Evolutionary conservation across 192 early-diverging fungal species (phyloP).

Genomic region (Coemansia sp.): DNA sequence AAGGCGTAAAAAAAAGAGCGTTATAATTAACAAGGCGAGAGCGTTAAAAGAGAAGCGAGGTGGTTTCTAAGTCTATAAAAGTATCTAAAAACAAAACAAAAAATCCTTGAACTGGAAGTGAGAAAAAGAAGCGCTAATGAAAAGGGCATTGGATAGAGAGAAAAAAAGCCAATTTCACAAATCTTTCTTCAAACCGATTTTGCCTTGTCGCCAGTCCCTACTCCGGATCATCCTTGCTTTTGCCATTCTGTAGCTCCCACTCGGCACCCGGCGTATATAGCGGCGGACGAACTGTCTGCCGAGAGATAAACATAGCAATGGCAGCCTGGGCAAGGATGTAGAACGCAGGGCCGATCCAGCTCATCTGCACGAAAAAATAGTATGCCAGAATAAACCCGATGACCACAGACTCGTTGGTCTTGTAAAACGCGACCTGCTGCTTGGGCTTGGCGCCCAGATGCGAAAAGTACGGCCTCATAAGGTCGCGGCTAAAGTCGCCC

Average conservation of each 20-base stretch:
- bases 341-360: constrained; percentile 50
- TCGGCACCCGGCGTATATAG: constrained; percentile 25
- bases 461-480: constrained; percentile 43
- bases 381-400: constrained; percentile 44
- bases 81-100: too few relatives aligned
- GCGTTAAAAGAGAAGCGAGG: not conserved
- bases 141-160: too few relatives aligned
- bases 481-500: constrained; percentile 46
- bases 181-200: too few relatives aligned
- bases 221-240: not conserved
- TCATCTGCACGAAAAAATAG: constrained; percentile 49
- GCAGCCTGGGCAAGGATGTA: constrained; percentile 46
- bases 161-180: too few relatives aligned
- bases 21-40: not conserved
- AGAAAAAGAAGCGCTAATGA: too few relatives aligned
- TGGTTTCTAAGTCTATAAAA: too few relatives aligned
- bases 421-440: constrained; percentile 38
- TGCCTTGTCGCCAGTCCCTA: too few relatives aligned
- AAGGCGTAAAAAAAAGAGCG: not conserved
- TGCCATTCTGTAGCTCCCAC: constrained; percentile 22
- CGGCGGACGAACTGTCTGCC: constrained; percentile 27
- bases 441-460: constrained; percentile 42
- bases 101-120: too few relatives aligned
- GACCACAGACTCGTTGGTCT: constrained; percentile 32
- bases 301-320: constrained; percentile 39